Evolutionary conservation across 257 asterid species (phyloP), one percentile per base, ranked within the genome.

Genomic region (Petunia secreta): DNA sequence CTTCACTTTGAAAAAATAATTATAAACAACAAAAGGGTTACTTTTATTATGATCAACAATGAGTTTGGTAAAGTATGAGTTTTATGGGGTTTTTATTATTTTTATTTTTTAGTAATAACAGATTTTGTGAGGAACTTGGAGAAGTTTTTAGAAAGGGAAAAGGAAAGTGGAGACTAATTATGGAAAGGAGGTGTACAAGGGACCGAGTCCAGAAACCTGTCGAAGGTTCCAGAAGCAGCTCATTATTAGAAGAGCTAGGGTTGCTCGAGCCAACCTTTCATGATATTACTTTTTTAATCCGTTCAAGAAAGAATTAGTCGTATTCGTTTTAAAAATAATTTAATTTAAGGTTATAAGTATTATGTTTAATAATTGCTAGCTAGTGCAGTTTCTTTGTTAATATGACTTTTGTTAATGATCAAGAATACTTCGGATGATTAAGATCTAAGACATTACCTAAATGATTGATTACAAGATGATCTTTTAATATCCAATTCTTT

Each of bases 221-320:
- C 13, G 82, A 78, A 69, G 9, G 76, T 82, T 82, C 80, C 64
- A 78, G 85, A 82, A 82, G 44, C 3, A 43, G 41, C 38, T 52
- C 57, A 9, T 52, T 8, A 7, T 52, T 10, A 52, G 57, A 52
- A 52, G 57, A 52, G 8, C 57, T 52, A 52, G 57, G 57, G 57
- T 52, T 52, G 57, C 25, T 25, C 25, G 0, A 25, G 15, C 57
- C 57, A 14, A 52, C 15, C 1, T 52, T 52, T 1, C 4, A 25
- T 25, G 25, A 25, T 25, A 25, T 25, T 25, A 25, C 0, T 25
- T 25, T 25, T 25, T 25, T 25, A 25, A 25, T 25, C 0, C 25
- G 25, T 25, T 25, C 25, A 25, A 25, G 0, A 25, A 25, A 25
- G n/a, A n/a, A n/a, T n/a, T n/a, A n/a, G n/a, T n/a, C n/a, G n/a